Evolutionary conservation across 495 filamentous ascomycete genomes (phyloP).

Genomic region (Talaromyces liani): DNA sequence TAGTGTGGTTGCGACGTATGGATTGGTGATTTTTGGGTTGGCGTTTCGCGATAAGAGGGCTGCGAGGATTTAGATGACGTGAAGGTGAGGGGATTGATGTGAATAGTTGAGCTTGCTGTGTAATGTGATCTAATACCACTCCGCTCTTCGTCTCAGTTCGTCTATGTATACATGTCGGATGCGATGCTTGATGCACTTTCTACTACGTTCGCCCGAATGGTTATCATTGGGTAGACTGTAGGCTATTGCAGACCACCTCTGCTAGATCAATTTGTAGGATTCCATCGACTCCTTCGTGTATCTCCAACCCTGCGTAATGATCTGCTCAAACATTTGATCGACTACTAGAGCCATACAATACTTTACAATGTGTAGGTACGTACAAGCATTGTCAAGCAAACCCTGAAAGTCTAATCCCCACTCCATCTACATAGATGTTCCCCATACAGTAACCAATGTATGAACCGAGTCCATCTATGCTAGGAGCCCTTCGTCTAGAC

Average conservation of each 20-base stretch:
- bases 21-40: slow-evolving; percentile 60
- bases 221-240: too few species aligned
- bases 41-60: slow-evolving; percentile 20
- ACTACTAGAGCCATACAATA: not conserved
- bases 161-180: too few species aligned
- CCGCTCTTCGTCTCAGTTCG: not conserved
- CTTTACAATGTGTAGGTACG: not conserved
- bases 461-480: not conserved
- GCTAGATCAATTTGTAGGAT: not conserved
- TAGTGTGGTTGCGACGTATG: slow-evolving; percentile 56
- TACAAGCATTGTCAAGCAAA: not conserved
- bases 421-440: not conserved
- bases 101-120: not conserved
- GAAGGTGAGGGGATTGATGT: not conserved
- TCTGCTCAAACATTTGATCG: not conserved
- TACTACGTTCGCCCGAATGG: too few species aligned
- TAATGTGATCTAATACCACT: not conserved
- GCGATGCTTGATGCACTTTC: too few species aligned
- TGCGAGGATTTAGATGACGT: slow-evolving; percentile 8
- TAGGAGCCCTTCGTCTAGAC: not conserved
- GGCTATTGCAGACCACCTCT: not conserved
- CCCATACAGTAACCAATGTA: not conserved
- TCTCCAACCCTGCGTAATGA: not conserved
- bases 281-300: not conserved
- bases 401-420: not conserved